Base-by-base conservation (phyloP, 805 yeast species). In the Candida golubevii region DNA sequence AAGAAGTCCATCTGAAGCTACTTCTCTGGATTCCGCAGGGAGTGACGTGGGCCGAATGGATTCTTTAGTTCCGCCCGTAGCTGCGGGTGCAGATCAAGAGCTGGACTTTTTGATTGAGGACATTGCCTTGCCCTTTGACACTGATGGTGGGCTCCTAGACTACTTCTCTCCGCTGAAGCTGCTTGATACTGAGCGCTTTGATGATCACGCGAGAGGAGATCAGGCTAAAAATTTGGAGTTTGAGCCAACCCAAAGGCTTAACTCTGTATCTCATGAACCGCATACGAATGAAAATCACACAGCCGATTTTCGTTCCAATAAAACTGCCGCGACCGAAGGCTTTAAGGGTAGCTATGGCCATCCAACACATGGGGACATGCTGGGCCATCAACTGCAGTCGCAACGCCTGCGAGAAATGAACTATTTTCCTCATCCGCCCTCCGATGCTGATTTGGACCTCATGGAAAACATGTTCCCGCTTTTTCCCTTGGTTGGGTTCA, bases 401-500 rank as follows among this genome's bases (percentile, higher is more conserved):
- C 32, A 42, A 35, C n/a, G 33, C 33, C 11, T 34, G 13, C 18
- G 39, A 6, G 42, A 42, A n/a, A 33, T 47, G 36, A 39, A 12
- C 33, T 39, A 41, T 31, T 51, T 53, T 33, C 50, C 56, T 11
- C 39, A 48, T 30, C 49, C 51, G 8, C 56, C 56, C 6, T 40
- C 53, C 4, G 57, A 56, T 28, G 49, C 55, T 1, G 61, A 58
- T 35, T 48, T 60, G 41, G 67, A 64, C 38, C 41, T 58, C 38
- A 60, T 62, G 43, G 69, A 65, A 39, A 58, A 59, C 39, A 65
- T 66, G 65, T 70, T 68, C 45, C 76, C 76, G 4, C 60, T 71
- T 18, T 70, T 70, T 38, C 74, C 76, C 3, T 56, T 71, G 44
- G 67, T 71, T 13, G 76, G 75, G 7, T 54, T 57, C 35, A 52